Base-by-base conservation (phyloP, 352 stramenopile genomes). In the Ochromonadaceae sp. region DNA sequence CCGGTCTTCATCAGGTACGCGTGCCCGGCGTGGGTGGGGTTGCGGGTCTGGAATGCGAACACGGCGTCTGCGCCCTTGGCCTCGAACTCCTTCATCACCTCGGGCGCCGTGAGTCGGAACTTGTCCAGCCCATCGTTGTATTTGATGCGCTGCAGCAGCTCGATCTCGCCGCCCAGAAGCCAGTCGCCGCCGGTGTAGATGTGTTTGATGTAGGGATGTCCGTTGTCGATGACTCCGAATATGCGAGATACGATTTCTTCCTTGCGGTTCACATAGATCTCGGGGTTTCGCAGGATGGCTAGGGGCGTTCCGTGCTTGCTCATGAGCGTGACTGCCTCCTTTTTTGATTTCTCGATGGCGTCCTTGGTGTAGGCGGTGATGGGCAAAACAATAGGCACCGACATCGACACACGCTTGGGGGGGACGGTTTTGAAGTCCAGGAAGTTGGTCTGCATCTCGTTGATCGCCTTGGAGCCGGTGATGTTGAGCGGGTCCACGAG, bases 71-170 rank as follows among this genome's bases (percentile, higher is more conserved):
- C 90, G 38, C 84, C 80, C 78, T 96, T 92, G 9, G 83, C 75
- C 38, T 93, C 79, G 69, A 98, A 98, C 68, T 92, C 82, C 35
- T 83, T 76, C 55, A 90, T 85, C 36, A 98, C 71, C 66, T 97
- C 90, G 1, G 65, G 83, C 0, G 87, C 85, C 12, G 92, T 96
- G 55, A 97, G 80, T 32, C 92, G 85, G 76, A 92, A 98, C 72
- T 94, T 67, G 72, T 98, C 92, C 35, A 98, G 72, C 31, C 91
- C 90, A 68, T 98, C 92, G 73, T 96, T 90, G 79, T 98, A 98
- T 62, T 59, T 77, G 58, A 98, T 85, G 20, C 90, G 85, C 63
- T 93, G 81, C 0, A 98, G 77, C 46, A 98, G 74, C 73, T 96
- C 81, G 28, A 98, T 84, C 72, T 98, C 91, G 43, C 91, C 90